Conservation (phyloP, 768 basidiomycete genomes). For the Tricholoma terreum region DNA sequence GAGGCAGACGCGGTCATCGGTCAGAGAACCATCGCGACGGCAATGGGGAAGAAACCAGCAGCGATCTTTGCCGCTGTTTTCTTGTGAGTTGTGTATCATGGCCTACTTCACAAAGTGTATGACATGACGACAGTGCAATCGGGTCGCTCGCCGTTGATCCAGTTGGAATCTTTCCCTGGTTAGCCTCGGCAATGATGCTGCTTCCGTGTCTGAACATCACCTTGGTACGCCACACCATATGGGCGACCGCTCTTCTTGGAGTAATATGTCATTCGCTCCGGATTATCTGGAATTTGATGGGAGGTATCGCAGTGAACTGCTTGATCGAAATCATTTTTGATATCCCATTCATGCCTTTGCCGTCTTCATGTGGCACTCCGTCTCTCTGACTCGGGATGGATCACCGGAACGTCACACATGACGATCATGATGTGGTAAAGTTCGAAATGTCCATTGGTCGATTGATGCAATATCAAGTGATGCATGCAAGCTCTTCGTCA, state of each 20-base stretch:
- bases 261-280: too few relatives aligned
- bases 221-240: background rate
- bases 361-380: too few relatives aligned
- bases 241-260: background rate
- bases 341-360: too few relatives aligned
- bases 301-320: too few relatives aligned
- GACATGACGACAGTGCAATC: background rate
- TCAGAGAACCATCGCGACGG: constrained; percentile 13
- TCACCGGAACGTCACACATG: too few relatives aligned
- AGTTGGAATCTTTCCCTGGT: background rate
- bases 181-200: background rate
- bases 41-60: constrained; percentile 7
- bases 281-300: too few relatives aligned
- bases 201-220: background rate
- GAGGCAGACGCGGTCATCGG: constrained; percentile 11
- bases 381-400: too few relatives aligned
- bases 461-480: too few relatives aligned
- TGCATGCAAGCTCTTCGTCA: too few relatives aligned
- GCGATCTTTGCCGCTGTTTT: constrained; percentile 8
- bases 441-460: too few relatives aligned
- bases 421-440: too few relatives aligned
- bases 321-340: too few relatives aligned
- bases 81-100: constrained; percentile 6
- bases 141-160: background rate
- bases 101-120: background rate